These are phyloP conservation scores for Smittium mucronatum DNA, from an alignment of 371 early-diverging fungal species.

Conservation along the genomic window DNA sequence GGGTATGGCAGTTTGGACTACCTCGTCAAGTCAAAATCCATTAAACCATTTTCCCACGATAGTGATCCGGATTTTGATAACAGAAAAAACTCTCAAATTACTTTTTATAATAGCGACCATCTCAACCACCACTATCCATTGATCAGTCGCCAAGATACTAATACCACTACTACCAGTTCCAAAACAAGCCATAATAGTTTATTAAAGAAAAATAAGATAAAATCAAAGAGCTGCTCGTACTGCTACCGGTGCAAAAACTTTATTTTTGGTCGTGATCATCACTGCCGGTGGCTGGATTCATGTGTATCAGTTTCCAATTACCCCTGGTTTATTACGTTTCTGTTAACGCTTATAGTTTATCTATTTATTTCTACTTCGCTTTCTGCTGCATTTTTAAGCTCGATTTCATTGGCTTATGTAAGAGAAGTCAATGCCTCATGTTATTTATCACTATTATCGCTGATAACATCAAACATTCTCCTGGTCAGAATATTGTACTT, in stretches of 20 bases:
- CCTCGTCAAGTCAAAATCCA: too few relatives aligned
- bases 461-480: neutral
- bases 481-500: neutral
- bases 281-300: conserved; percentile 64
- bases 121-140: too few relatives aligned
- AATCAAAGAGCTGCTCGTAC: too few relatives aligned
- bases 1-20: too few relatives aligned
- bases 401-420: neutral
- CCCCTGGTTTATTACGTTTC: conserved; percentile 23
- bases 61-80: too few relatives aligned
- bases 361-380: neutral
- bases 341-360: neutral
- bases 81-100: too few relatives aligned
- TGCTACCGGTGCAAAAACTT: conserved; percentile 72
- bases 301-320: conserved; percentile 61
- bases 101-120: too few relatives aligned
- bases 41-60: too few relatives aligned
- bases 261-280: conserved; percentile 64
- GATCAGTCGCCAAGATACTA: too few relatives aligned
- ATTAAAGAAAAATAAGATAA: too few relatives aligned
- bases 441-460: neutral
- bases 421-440: neutral
- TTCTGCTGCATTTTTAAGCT: neutral
- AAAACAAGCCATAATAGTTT: too few relatives aligned
- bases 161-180: too few relatives aligned